phyloP scores from a whole-genome alignment of 2,329 filamentous ascomycete species.

The Aspergillus amoenus region DNA sequence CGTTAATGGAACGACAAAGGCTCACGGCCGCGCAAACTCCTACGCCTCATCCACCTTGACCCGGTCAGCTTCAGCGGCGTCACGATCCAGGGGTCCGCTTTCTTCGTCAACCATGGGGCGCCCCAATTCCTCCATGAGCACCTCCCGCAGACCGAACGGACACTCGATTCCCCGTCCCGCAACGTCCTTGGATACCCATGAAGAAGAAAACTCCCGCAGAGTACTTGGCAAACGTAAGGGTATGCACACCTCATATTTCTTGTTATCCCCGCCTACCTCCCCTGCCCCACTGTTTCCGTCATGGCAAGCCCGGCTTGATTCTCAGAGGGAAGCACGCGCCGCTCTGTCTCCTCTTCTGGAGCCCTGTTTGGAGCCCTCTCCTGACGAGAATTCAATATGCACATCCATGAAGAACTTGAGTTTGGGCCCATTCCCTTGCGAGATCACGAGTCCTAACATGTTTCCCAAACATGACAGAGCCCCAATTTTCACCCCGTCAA shows the following conservation, averaged over 20 bases:
- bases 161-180: conserved; percentile 42
- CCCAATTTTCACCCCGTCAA: conserved; percentile 16
- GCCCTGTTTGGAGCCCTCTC: not conserved
- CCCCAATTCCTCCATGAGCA: conserved; percentile 50
- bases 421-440: conserved; percentile 10
- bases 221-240: conserved; percentile 52
- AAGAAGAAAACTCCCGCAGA: conserved; percentile 34
- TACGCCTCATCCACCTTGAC: conserved; percentile 38
- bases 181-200: conserved; percentile 44
- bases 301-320: conserved; percentile 11
- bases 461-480: conserved; percentile 13
- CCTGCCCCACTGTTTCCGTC: not conserved
- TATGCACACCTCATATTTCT: conserved; percentile 45
- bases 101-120: conserved; percentile 61
- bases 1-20: conserved; percentile 42
- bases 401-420: conserved; percentile 8
- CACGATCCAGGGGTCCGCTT: conserved; percentile 47
- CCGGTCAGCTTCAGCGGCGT: conserved; percentile 42
- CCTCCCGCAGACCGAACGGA: conserved; percentile 49
- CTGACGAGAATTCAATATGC: conserved; percentile 5
- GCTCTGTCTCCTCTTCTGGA: not conserved
- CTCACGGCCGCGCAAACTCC: conserved; percentile 40
- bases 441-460: conserved; percentile 14
- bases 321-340: conserved; percentile 1
- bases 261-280: conserved; percentile 25